phyloP scores from a whole-genome alignment of 2,329 filamentous ascomycete genomes.

The Ophidiomyces ophidiicola region DNA sequence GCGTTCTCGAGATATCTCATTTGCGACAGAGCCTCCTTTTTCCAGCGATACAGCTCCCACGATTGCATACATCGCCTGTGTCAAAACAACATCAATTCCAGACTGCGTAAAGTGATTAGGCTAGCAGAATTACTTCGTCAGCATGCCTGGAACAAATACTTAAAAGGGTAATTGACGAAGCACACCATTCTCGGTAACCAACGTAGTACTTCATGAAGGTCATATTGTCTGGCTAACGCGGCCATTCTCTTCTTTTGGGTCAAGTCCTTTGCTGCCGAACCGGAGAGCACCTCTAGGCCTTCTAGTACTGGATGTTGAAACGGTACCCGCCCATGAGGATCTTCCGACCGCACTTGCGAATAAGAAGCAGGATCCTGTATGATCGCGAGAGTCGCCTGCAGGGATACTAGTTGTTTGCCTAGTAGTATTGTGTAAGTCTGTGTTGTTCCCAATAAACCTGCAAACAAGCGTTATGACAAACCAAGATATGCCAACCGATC shows the following conservation, averaged over 20 bases:
- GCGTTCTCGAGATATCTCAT: constrained; percentile 60
- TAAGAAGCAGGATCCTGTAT: constrained; percentile 35
- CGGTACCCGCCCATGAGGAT: constrained; percentile 48
- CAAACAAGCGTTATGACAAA: constrained; percentile 32
- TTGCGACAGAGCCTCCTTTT: constrained; percentile 66
- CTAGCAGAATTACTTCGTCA: background rate
- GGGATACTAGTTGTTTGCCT: constrained; percentile 53
- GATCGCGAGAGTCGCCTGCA: constrained; percentile 53
- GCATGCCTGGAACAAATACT: background rate
- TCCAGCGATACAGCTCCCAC: constrained; percentile 83
- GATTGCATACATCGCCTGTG: constrained; percentile 70
- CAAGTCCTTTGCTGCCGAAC: constrained; percentile 47
- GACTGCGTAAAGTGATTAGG: constrained; percentile 46
- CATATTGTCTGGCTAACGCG: constrained; percentile 55
- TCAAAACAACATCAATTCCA: constrained; percentile 61
- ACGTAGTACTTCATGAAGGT: constrained; percentile 62
- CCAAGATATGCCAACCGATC: constrained; percentile 82
- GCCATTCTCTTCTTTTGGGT: constrained; percentile 55
- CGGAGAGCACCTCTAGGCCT: constrained; percentile 60
- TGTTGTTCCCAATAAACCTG: background rate
- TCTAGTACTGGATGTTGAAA: constrained; percentile 59
- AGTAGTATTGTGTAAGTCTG: constrained; percentile 4
- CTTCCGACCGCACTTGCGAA: constrained; percentile 26
- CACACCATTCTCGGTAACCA: constrained; percentile 79
- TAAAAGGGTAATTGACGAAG: constrained; percentile 7